Base-by-base conservation (phyloP, 768 basidiomycete species). In the Boletus tomentosulus region DNA sequence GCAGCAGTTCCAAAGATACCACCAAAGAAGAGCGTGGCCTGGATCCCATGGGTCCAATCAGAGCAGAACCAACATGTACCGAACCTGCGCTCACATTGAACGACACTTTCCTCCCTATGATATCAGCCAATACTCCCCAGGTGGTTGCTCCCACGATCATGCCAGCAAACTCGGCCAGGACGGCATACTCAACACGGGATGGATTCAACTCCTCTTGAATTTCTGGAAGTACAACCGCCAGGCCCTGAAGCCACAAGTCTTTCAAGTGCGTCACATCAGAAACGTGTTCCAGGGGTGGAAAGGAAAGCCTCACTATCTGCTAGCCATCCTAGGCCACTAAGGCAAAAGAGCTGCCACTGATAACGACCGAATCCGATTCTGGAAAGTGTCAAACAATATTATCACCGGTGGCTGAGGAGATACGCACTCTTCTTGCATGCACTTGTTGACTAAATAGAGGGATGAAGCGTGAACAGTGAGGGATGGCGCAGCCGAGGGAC, bases 1-100 rank as follows among this genome's bases (percentile, higher is more conserved):
- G 78, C 72, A 4, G 79, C 73, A 47, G 78, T 73, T 8, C 81
- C 81, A 60, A 83, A 83, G 3, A 81, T 60, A 22, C 76, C 78
- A 5, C 64, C 66, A 30, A 73, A 60, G 47, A 72, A 71, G 27
- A 74, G 62, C 4, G 72, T 73, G 19, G 64, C 63, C 70, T 71
- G 37, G 3, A 55, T 11, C 19, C 16, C 35, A 34, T 10, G 37
- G 4, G 4, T 19, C 6, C 5, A 11, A 22, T 56, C 12, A 46
- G 28, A 33, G 41, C 16, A n/a, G 31, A 46, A 43, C 8, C 11
- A 6, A n/a, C 11, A 37, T 37, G 6, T 3, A 46, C 10, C 11
- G 3, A 38, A 15, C 9, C 33, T 38, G 6, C 3, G 30, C 50
- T 31, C 27, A 69, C 66, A 24, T 79, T 79, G 62, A 79, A 78